Percentiles rank a stretch among this genome's conserved stretches.
Conservation (phyloP, 805 yeast genomes). For the Saturnispora zaruensis region DNA sequence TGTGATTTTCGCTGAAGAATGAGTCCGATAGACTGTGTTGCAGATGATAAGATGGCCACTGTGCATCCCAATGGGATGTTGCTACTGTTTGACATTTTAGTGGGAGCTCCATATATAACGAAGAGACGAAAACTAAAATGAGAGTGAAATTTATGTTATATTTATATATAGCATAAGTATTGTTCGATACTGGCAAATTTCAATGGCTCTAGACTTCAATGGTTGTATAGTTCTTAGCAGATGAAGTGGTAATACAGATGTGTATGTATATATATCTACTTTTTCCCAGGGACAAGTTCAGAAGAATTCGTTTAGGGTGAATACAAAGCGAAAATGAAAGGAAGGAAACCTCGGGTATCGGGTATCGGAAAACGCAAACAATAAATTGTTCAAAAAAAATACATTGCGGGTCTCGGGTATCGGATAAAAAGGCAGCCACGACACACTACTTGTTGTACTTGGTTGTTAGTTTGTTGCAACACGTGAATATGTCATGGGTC, state of each 20-base stretch:
- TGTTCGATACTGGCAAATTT: too few species aligned
- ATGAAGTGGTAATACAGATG: too few species aligned
- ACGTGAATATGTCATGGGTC: not conserved
- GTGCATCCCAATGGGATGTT: conserved; percentile 6
- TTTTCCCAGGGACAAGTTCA: not conserved
- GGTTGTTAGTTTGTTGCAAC: not conserved
- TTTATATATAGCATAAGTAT: too few species aligned
- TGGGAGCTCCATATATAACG: not conserved
- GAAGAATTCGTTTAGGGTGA: not conserved
- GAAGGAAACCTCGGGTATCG: not conserved
- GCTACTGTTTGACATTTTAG: not conserved
- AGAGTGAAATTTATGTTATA: not conserved
- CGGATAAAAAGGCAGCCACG: not conserved
- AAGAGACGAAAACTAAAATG: not conserved
- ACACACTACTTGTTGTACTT: not conserved
- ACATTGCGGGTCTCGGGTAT: not conserved
- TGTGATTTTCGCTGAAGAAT: conserved; percentile 3
- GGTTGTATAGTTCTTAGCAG: too few species aligned
- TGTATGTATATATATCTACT: too few species aligned
- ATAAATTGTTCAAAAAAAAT: too few species aligned
- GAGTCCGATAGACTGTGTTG: conserved; percentile 5
- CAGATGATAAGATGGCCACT: conserved; percentile 4
- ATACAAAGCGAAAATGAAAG: not conserved
- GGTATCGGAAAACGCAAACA: not conserved
- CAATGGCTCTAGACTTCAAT: too few species aligned